Percentiles rank a stretch among this genome's conserved stretches.
Evolutionary conservation across 768 basidiomycete species (phyloP).

Genomic region (Mycena latifolia): DNA sequence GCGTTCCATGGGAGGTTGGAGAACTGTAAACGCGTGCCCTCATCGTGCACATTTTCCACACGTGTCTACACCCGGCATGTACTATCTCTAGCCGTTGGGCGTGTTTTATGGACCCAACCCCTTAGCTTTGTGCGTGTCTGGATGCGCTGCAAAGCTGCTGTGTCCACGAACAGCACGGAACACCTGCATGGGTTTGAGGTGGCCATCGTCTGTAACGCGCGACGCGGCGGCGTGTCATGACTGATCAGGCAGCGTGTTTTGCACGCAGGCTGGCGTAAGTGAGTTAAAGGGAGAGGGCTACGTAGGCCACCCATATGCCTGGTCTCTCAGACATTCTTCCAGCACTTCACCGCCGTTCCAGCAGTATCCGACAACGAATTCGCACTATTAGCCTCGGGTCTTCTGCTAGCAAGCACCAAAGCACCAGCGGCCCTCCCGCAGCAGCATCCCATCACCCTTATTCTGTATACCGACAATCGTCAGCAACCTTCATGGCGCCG

Average conservation of each 20-base stretch:
- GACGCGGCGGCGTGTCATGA: constrained; percentile 19
- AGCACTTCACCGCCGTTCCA: constrained; percentile 46
- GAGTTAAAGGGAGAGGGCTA: constrained; percentile 31
- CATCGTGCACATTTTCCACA: constrained; percentile 15
- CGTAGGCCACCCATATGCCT: constrained; percentile 34
- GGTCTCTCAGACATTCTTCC: constrained; percentile 36
- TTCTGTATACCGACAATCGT: constrained; percentile 63
- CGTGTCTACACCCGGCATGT: constrained; percentile 28
- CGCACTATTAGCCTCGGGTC: constrained; percentile 43
- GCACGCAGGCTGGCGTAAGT: constrained; percentile 31
- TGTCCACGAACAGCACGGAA: constrained; percentile 19
- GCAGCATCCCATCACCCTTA: constrained; percentile 54
- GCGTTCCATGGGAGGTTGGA: constrained; percentile 84
- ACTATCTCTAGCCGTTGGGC: constrained; percentile 1
- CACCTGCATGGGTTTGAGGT: constrained; percentile 24
- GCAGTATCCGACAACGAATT: constrained; percentile 48
- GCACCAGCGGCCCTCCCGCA: constrained; percentile 37
- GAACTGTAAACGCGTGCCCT: constrained; percentile 63
- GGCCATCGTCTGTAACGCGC: constrained; percentile 19
- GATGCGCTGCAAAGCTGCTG: constrained; percentile 21
- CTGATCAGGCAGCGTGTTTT: constrained; percentile 29
- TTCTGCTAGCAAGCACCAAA: constrained; percentile 37
- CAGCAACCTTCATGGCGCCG: constrained; percentile 41
- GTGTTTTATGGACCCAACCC: constrained; percentile 28
- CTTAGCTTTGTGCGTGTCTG: constrained; percentile 15